Evolutionary conservation across 805 yeast genomes (phyloP), one percentile per base, ranked within the genome.

Genomic region (Lipomyces orientalis): DNA sequence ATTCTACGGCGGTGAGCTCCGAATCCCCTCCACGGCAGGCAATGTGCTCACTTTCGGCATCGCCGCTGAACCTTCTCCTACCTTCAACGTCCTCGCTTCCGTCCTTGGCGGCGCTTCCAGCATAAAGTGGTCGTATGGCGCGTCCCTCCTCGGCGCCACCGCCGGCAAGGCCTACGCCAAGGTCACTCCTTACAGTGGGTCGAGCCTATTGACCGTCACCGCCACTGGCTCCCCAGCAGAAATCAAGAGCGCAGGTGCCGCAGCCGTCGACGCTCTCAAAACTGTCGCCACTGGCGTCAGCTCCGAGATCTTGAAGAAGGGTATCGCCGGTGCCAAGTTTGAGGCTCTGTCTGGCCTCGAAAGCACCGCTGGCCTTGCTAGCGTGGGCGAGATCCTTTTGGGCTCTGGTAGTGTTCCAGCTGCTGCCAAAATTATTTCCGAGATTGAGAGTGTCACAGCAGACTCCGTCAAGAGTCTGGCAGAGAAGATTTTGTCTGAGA

Each of bases 31-130:
- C 65, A 73, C 83, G 57, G 91, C 90, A 72, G 83, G 83, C 67
- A 88, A 93, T 68, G 86, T 87, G 72, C 94, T 93, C 64, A 88
- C 88, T 64, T 83, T 95, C 75, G 97, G 95, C 77, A 84, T 91
- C 73, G 97, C 98, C 73, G 85, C 90, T 69, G 80, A 86, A 73
- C 79, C 85, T 67, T 82, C 85, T 34, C 87, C 89, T 71, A 88
- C 89, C 73, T 89, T 84, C 80, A 87, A 89, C 77, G 87, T 88
- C 35, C 85, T 94, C 78, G 83, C 94, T 66, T 88, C 87, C 74
- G 81, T 91, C 71, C 87, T 88, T 70, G 80, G 86, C 66, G 77
- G 80, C 62, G 71, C 77, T 67, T 81, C 81, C 73, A 76, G 84
- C 60, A 79, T 87, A 66, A 85, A 90, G 79, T 85, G 90, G 79